Percentiles rank a stretch among this genome's conserved stretches.
phyloP scores from a whole-genome alignment of 345 rosid genomes.

The Arabidopsis thaliana region TAIR10.1 NC_003074.8:12146001-12146500 shows the following conservation, averaged over 20 bases:
- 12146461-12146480: conserved; percentile 33
- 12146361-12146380: conserved; percentile 37
- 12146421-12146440: conserved; percentile 29
- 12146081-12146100: conserved; percentile 6
- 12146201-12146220: conserved; percentile 39
- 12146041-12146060: conserved; percentile 42
- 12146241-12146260: conserved; percentile 34
- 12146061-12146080: conserved; percentile 45
- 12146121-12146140: not conserved
- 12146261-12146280: conserved; percentile 38
- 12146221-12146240: conserved; percentile 41
- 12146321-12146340: conserved; percentile 46
- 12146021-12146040: conserved; percentile 37
- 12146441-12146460: conserved; percentile 26
- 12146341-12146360: conserved; percentile 40
- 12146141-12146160: conserved; percentile 29
- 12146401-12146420: conserved; percentile 29
- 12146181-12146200: conserved; percentile 43
- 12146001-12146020: conserved; percentile 36
- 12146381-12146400: conserved; percentile 39
- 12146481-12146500: not conserved
- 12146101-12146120: no score
- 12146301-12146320: conserved; percentile 46
- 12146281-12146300: conserved; percentile 41
- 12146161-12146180: conserved; percentile 43